phyloP scores from a whole-genome alignment of 768 basidiomycete species.

The Chalciporus pseudorubinellus region DNA sequence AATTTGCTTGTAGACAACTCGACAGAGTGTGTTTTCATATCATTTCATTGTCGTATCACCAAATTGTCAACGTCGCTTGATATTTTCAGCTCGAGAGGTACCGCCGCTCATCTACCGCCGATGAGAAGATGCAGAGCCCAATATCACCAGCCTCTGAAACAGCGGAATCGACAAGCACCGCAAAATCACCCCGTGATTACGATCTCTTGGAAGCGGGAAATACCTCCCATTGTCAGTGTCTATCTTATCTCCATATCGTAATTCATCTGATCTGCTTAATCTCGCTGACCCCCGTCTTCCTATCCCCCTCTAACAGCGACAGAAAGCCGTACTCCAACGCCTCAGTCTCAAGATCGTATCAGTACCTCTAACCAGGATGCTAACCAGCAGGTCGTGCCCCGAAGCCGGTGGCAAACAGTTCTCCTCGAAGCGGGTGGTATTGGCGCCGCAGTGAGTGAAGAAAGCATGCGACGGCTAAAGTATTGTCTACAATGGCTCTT shows the following conservation, averaged over 20 bases:
- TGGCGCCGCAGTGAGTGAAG: conserved; percentile 85
- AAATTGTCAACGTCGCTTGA: not conserved
- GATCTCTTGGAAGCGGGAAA: not conserved
- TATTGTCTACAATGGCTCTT: conserved; percentile 89
- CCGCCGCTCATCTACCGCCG: conserved; percentile 38
- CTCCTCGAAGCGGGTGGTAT: conserved; percentile 85
- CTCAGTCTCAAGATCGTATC: conserved; percentile 17
- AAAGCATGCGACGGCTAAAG: conserved; percentile 81
- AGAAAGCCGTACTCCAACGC: conserved; percentile 24
- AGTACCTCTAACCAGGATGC: conserved; percentile 19
- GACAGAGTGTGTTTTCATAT: conserved; percentile 58
- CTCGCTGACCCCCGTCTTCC: not conserved
- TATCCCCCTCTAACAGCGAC: not conserved
- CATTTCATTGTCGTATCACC: not conserved
- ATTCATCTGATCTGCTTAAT: not conserved
- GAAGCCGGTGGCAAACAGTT: conserved; percentile 85
- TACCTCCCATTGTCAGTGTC: conserved; percentile 3
- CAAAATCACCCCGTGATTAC: not conserved
- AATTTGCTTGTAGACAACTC: conserved; percentile 85
- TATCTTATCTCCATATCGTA: conserved; percentile 7
- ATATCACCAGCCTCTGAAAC: not conserved
- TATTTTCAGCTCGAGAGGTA: conserved; percentile 47
- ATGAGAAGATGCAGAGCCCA: conserved; percentile 28
- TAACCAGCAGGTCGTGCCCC: conserved; percentile 56
- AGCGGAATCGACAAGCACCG: not conserved